Evolutionary conservation across 441 rosid genomes (phyloP), one percentile per base, ranked within the genome.

Genomic region (Gossypium laxum): DNA sequence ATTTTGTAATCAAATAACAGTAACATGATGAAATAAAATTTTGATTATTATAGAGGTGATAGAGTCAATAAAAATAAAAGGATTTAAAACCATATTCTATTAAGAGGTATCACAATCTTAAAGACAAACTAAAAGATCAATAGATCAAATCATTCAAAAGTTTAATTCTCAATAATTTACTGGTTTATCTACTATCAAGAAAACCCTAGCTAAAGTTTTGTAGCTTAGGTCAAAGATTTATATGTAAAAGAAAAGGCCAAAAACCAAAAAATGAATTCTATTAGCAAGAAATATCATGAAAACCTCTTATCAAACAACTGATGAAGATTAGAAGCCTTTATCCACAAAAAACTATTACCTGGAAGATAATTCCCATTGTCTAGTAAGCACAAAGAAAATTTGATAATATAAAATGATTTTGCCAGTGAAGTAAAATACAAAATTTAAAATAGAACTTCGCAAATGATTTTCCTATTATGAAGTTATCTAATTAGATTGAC

Each of bases 91-190:
- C 18, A 57, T 55, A 55, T 21, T 24, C 34, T 24, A 57, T 5
- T 12, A 57, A 57, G 17, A 22, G 17, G 38, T 57, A 57, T 15
- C 8, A 56, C 45, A 57, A 57, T 26, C 8, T 4, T 12, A 24
- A 57, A 24, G 38, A 26, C 17, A 57, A 57, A 57, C 38, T 57
- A 57, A 57, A 60, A 60, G 45, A 60, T 30, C 65, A 60, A 60
- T 28, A 28, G 65, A 60, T 60, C 45, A 60, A 60, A 60, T 28
- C 45, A 6, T 30, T 30, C 21, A 60, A 60, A 30, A 60, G 19
- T 60, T 60, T 30, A n/a, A 60, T 60, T 30, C 8, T 30, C 45
- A 30, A 60, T 14, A 60, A 12, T 60, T 14, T 60, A 14, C 26
- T 24, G 34, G 5, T 7, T 60, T 60, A 60, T 15, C 45, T 15